Conservation (phyloP, 164 flowering plant species). For the Amborella trichopoda region DNA sequence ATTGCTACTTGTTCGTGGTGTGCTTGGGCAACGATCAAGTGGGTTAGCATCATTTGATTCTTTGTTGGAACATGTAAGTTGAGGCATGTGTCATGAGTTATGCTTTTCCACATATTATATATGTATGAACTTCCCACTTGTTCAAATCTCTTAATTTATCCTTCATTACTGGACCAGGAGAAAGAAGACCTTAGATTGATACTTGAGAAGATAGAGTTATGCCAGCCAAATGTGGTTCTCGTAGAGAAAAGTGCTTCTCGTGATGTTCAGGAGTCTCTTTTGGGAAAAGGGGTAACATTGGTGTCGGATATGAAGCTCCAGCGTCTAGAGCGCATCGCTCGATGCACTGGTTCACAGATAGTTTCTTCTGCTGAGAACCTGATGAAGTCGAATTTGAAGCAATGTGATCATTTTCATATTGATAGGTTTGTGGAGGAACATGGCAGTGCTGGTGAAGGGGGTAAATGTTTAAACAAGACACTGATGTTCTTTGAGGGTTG, state of each 20-base stretch:
- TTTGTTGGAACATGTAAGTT: conserved; percentile 56
- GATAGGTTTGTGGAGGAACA: conserved; percentile 72
- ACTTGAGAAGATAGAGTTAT: conserved; percentile 46
- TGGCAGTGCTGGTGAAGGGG: conserved; percentile 42
- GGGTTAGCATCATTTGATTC: conserved; percentile 62
- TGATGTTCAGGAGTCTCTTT: conserved; percentile 66
- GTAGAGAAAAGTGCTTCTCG: conserved; percentile 88
- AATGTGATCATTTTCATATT: conserved; percentile 60
- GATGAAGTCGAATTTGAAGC: conserved; percentile 45
- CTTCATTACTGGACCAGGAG: no score
- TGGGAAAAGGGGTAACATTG: conserved; percentile 63
- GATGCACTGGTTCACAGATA: conserved; percentile 72
- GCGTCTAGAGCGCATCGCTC: conserved; percentile 77
- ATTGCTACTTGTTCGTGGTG: conserved; percentile 61
- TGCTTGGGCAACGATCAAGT: conserved; percentile 51
- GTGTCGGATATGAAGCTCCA: conserved; percentile 92
- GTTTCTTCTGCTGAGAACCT: conserved; percentile 36
- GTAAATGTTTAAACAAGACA: conserved; percentile 56
- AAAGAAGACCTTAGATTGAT: conserved; percentile 32
- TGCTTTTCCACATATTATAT: no score
- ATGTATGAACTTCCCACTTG: no score
- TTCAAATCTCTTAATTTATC: no score
- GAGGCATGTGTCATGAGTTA: no score
- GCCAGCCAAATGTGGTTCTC: conserved; percentile 73
- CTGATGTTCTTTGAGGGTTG: conserved; percentile 93